Evolutionary conservation across 2,329 filamentous ascomycete species (phyloP).

Genomic region (Aspergillus calidoustus): DNA sequence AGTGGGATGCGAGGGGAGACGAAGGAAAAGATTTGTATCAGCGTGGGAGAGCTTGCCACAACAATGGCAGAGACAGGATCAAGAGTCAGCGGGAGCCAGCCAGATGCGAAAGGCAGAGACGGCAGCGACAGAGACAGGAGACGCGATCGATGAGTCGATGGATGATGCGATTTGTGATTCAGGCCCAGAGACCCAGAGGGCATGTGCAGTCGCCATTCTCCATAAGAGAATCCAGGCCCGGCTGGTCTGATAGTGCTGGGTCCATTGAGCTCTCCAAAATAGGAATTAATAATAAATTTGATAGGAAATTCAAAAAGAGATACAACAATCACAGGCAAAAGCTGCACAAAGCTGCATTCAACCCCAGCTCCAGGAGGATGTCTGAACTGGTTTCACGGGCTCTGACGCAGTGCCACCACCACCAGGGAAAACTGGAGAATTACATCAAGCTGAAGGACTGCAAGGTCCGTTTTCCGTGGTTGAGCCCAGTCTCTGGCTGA

Average conservation of each 20-base stretch:
- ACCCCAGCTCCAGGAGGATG: slow-evolving; percentile 7
- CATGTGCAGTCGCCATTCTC: neutral
- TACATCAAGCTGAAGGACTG: neutral
- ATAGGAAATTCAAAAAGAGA: neutral
- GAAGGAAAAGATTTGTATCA: slow-evolving; percentile 25
- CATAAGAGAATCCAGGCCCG: neutral
- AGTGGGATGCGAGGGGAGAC: slow-evolving; percentile 10
- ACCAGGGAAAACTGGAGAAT: slow-evolving; percentile 17
- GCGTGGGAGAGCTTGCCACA: slow-evolving; percentile 15
- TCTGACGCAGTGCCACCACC: slow-evolving; percentile 30
- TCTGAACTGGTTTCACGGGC: slow-evolving; percentile 29
- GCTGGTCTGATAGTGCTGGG: neutral
- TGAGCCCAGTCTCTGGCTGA: neutral
- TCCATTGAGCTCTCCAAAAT: neutral
- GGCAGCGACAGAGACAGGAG: neutral
- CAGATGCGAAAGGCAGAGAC: neutral
- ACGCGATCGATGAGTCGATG: neutral
- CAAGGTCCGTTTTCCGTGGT: neutral
- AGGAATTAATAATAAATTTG: neutral
- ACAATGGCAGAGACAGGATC: slow-evolving; percentile 16
- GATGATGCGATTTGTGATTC: neutral
- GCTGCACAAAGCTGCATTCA: neutral
- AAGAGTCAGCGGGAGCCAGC: slow-evolving; percentile 10
- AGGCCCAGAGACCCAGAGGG: neutral
- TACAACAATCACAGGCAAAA: neutral